Base-by-base conservation (phyloP, 257 asterid species). In the Galeopsis tetrahit region DNA sequence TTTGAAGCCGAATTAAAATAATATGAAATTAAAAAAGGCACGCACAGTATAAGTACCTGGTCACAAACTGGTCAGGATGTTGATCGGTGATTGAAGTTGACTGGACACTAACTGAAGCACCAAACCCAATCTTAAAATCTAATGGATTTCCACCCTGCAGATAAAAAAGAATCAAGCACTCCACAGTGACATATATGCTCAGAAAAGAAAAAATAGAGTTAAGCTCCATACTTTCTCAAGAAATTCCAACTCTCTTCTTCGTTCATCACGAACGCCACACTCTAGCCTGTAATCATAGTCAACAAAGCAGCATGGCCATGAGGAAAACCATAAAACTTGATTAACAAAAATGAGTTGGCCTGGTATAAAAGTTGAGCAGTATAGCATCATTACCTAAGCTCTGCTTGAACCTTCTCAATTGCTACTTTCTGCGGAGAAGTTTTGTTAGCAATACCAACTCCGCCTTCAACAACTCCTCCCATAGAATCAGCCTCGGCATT, bases 401-500 rank as follows among this genome's bases (percentile, higher is more conserved):
- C 90, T 40, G 89, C 88, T 75, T 90, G 88, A 88, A 82, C 95
- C 79, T 87, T 84, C 74, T 88, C 93, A 66, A 90, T 83, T 75
- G 88, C 87, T 74, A 83, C 84, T 73, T 74, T 76, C 66, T 71
- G 81, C 52, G 88, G 87, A 83, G 98, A 87, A 82, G 90, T 78
- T 78, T 77, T 87, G 73, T 79, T 85, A 59, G 82, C 89, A 83
- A 81, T 75, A 75, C 88, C 87, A 83, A 83, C 92, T 85, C 91
- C 92, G 48, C 89, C 89, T 80, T 86, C 98, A 83, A 85, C 86
- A 82, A 87, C 91, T 68, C 93, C 96, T 72, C 93, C 98, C 98
- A 93, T 93, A 77, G 93, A 90, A 87, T 86, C 97, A 82, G 84
- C 89, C 80, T 87, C 93, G 81, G 97, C 91, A 87, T 88, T 80